Evolutionary conservation across 2,329 filamentous ascomycete species (phyloP), one percentile per base, ranked within the genome.

Genomic region (Anisogramma anomala): DNA sequence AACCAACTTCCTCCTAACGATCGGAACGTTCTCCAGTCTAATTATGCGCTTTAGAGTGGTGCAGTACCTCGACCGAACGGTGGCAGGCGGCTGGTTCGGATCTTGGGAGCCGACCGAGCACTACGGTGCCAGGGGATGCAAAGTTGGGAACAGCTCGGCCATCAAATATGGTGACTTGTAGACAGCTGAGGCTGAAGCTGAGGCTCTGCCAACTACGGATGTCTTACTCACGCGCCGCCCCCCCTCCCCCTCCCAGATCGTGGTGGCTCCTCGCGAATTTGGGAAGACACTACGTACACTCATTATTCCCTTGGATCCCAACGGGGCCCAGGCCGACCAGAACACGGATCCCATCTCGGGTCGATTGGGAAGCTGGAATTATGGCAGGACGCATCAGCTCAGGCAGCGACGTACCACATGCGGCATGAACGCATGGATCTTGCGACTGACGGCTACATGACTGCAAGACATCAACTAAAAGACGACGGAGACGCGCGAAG

Each of bases 1-100:
- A 54, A 55, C 14, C 69, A 70, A 49, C 55, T 79, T 51, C 61
- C 63, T 36, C 58, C 66, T 8, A 58, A 64, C 37, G 70, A 77
- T 43, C 68, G 66, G 43, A 64, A 71, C 46, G 62, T 61, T 14
- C 58, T 78, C 35, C 65, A 63, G 49, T 49, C 58, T 27, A 66
- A 62, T 19, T 78, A 76, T 54, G 58, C 33, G 18, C 26, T 47
- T 27, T 47, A 41, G 32, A 15, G 10, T 18, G 30, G 30, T 7
- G 14, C 30, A 9, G 30, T 8, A 18, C 10, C 15, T 32, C 15
- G 14, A 18, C 3, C 30, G 8, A 18, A 7, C 11, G 14, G 15
- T 15, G 14, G 9, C 14, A 18, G 6, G 14, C 15, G 15, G 4
- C 15, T 9, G 6, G 8, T 3, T 7, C 27, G 13, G 8, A 10